Conservation (phyloP, 1,284 basidiomycete species). For the Tylopilus orsonianus region DNA sequence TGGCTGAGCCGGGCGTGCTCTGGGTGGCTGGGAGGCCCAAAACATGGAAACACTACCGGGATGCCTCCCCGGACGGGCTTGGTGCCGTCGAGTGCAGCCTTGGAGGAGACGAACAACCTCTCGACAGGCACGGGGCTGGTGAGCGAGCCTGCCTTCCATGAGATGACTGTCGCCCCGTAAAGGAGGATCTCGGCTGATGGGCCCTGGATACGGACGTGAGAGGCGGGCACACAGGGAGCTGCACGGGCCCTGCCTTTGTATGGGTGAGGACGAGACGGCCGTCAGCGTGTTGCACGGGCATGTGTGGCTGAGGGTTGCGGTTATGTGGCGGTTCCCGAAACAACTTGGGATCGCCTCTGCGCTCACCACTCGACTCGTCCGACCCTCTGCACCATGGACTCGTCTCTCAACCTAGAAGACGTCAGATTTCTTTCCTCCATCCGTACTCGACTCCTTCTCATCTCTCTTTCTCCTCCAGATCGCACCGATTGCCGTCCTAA, state of each 20-base stretch:
- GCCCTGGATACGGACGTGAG: conserved; percentile 48
- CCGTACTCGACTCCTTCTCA: conserved; percentile 20
- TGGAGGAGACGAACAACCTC: conserved; percentile 75
- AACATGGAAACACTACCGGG: conserved; percentile 83
- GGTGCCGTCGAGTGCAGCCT: conserved; percentile 72
- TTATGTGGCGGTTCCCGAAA: conserved; percentile 22
- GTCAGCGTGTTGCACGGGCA: conserved; percentile 49
- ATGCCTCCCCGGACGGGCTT: conserved; percentile 82
- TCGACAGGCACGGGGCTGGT: conserved; percentile 49
- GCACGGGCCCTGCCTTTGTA: conserved; percentile 44
- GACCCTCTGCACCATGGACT: conserved; percentile 52
- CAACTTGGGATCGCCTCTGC: too few species aligned
- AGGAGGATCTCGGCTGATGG: conserved; percentile 68
- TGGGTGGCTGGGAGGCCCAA: conserved; percentile 72
- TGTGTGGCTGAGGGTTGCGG: conserved; percentile 30
- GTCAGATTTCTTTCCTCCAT: conserved; percentile 36
- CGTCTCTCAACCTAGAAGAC: conserved; percentile 57
- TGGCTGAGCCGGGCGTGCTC: conserved; percentile 75
- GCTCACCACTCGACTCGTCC: conserved; percentile 1
- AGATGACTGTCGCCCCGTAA: conserved; percentile 82
- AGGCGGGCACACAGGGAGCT: not conserved
- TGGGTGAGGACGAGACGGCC: conserved; percentile 49
- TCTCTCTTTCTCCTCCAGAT: conserved; percentile 46
- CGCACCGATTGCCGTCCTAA: conserved; percentile 84
- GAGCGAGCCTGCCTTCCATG: conserved; percentile 60